phyloP scores from a whole-genome alignment of 1,284 basidiomycete genomes.

The Moniliella sp. region DNA sequence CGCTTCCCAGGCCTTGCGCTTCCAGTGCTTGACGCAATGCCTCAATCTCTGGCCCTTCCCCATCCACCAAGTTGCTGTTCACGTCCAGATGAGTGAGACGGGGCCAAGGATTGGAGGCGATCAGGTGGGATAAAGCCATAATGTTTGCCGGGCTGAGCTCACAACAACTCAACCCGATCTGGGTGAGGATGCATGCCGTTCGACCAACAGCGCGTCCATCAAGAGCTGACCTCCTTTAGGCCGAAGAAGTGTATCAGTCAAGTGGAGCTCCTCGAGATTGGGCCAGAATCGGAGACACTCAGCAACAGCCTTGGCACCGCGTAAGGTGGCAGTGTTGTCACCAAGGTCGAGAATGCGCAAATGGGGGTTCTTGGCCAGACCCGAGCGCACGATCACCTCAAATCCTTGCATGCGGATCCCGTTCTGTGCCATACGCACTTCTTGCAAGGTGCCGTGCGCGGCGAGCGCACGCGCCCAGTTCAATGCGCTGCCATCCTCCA shows the following conservation, averaged over 20 bases:
- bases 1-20: too few relatives aligned
- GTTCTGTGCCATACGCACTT: constrained; percentile 77
- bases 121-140: too few relatives aligned
- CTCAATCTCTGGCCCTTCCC: constrained; percentile 24
- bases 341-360: constrained; percentile 70
- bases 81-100: too few relatives aligned
- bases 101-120: too few relatives aligned
- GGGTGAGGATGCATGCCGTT: constrained; percentile 5
- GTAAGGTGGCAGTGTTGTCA: constrained; percentile 72
- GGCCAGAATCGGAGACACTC: constrained; percentile 49
- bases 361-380: constrained; percentile 48
- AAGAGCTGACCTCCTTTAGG: constrained; percentile 36
- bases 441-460: constrained; percentile 55
- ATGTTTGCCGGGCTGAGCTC: constrained; percentile 8
- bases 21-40: too few relatives aligned
- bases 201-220: constrained; percentile 9
- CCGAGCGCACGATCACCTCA: constrained; percentile 49
- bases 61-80: constrained; percentile 32
- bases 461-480: constrained; percentile 72
- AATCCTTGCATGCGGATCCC: constrained; percentile 88
- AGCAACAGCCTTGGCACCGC: constrained; percentile 55
- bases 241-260: constrained; percentile 76
- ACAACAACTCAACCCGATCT: constrained; percentile 12
- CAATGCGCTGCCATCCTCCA: constrained; percentile 69
- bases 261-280: constrained; percentile 52